Conservation (phyloP, 805 yeast genomes). For the Kuraishia hungarica region DNA sequence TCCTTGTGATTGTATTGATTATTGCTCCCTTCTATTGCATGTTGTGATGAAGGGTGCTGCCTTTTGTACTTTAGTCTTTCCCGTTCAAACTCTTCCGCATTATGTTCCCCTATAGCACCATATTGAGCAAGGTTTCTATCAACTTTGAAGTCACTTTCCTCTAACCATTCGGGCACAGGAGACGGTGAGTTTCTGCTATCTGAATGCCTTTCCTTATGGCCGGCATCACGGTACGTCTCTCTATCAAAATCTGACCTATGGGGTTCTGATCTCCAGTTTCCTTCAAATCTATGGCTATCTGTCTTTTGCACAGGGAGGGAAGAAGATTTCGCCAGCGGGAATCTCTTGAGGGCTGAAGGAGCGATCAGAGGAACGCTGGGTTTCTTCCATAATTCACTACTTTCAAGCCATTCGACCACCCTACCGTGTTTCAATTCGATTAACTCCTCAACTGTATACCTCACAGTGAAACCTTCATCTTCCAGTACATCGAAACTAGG, state of each 20-base stretch:
- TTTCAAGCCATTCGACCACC: background rate
- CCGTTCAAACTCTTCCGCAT: conserved; percentile 20
- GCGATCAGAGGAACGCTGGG: background rate
- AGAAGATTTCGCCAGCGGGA: background rate
- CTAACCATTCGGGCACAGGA: conserved; percentile 20
- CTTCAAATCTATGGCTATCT: background rate
- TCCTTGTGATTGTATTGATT: too few relatives aligned
- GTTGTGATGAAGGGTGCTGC: conserved; percentile 1
- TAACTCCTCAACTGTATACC: background rate
- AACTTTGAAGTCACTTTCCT: conserved; percentile 22
- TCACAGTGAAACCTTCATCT: background rate
- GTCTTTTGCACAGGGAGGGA: background rate
- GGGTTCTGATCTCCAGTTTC: background rate
- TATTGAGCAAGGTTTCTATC: conserved; percentile 19
- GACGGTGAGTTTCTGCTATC: background rate
- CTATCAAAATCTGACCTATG: background rate
- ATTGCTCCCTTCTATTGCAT: background rate
- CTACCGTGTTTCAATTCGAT: background rate
- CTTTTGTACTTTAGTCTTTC: conserved; percentile 16
- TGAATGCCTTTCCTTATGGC: background rate
- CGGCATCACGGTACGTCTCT: background rate
- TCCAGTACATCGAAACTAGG: background rate
- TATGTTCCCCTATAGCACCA: conserved; percentile 14
- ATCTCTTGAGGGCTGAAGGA: background rate
- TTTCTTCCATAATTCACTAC: background rate